Evolutionary conservation across 2,329 filamentous ascomycete species (phyloP).

Genomic region (Thermoascus crustaceus): DNA sequence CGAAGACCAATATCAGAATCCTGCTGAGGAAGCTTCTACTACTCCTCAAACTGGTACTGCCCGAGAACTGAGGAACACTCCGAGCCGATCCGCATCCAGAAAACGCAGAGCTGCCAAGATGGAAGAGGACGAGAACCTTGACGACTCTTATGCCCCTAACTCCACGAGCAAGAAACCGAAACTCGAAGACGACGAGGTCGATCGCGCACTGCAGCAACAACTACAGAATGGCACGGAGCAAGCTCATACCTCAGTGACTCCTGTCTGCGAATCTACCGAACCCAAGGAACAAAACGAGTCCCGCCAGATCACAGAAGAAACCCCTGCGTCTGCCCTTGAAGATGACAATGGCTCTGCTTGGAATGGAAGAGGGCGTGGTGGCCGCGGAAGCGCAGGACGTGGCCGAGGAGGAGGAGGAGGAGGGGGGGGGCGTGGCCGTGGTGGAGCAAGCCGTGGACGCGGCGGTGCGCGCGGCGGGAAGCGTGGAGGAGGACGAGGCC

Average conservation of each 20-base stretch:
- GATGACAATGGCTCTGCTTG: slow-evolving; percentile 11
- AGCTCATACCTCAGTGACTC: slow-evolving; percentile 13
- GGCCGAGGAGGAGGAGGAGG: no score
- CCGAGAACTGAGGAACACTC: neutral
- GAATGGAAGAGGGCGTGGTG: slow-evolving; percentile 21
- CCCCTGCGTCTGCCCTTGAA: slow-evolving; percentile 13
- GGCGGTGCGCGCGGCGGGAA: slow-evolving; percentile 5
- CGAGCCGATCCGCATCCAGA: slow-evolving; percentile 3
- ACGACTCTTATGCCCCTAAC: slow-evolving; percentile 5
- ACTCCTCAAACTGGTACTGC: neutral
- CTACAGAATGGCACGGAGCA: slow-evolving; percentile 16
- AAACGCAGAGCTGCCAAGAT: slow-evolving; percentile 6
- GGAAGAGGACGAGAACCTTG: slow-evolving; percentile 2
- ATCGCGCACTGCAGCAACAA: slow-evolving; percentile 13
- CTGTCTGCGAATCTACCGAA: slow-evolving; percentile 10
- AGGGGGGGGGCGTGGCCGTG: slow-evolving; percentile 4
- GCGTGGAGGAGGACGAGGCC: slow-evolving; percentile 22
- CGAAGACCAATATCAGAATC: neutral
- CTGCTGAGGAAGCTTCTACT: neutral
- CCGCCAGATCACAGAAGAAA: slow-evolving; percentile 15
- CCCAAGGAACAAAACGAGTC: slow-evolving; percentile 11
- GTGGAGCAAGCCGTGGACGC: no score
- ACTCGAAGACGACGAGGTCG: slow-evolving; percentile 20
- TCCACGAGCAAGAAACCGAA: slow-evolving; percentile 23
- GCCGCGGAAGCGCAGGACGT: no score